phyloP scores from a whole-genome alignment of 352 stramenopile species.

The Globisporangium nodosum region DNA sequence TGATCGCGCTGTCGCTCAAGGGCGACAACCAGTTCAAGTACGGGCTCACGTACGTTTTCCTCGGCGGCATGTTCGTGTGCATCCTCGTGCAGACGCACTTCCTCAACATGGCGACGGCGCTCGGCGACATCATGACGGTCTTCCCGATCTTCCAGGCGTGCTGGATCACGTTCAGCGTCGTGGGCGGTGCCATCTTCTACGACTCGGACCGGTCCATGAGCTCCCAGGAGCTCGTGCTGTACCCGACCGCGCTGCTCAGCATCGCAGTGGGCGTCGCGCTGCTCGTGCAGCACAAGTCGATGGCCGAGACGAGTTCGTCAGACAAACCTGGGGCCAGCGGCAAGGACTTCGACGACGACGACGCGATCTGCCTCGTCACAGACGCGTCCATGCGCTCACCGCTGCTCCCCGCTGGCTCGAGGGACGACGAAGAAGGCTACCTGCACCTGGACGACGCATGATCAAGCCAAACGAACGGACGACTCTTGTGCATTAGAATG shows the following conservation, averaged over 20 bases:
- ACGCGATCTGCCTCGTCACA: constrained; percentile 48
- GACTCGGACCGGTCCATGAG: constrained; percentile 56
- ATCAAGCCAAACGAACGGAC: neutral
- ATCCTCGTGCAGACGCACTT: constrained; percentile 87
- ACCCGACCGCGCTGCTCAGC: constrained; percentile 62
- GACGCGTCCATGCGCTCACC: constrained; percentile 66
- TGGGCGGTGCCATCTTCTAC: constrained; percentile 83
- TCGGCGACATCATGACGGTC: constrained; percentile 87
- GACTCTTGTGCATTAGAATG: constrained; percentile 1
- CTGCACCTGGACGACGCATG: constrained; percentile 35
- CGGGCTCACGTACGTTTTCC: constrained; percentile 78
- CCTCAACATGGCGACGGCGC: constrained; percentile 77
- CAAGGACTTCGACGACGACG: constrained; percentile 33
- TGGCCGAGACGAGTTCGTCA: neutral
- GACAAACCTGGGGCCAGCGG: constrained; percentile 7
- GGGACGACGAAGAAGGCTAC: constrained; percentile 41
- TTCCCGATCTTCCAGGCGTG: constrained; percentile 86
- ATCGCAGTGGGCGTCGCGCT: constrained; percentile 66
- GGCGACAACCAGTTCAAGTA: constrained; percentile 87
- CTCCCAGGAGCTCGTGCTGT: constrained; percentile 55
- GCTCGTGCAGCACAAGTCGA: constrained; percentile 53
- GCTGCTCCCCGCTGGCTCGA: constrained; percentile 34
- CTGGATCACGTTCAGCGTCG: constrained; percentile 87
- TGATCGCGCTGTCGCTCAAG: constrained; percentile 79
- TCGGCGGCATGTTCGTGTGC: constrained; percentile 82